phyloP scores from a whole-genome alignment of 306 rosid species.

The Mimosa pudica region DNA sequence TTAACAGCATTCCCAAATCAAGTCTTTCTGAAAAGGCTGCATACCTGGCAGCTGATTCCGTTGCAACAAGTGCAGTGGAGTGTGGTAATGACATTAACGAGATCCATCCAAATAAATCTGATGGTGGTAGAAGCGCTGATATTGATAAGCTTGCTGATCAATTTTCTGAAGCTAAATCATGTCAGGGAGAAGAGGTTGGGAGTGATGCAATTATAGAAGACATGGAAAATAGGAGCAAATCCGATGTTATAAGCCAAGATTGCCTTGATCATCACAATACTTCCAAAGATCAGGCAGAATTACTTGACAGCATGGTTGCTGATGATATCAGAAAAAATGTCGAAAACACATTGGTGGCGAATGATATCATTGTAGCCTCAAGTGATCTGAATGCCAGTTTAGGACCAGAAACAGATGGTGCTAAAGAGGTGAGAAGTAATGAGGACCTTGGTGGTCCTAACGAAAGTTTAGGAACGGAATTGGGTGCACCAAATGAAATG shows the following conservation, averaged over 20 bases:
- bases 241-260: constrained; percentile 31
- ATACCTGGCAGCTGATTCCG: neutral
- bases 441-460: constrained; percentile 37
- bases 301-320: constrained; percentile 33
- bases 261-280: constrained; percentile 37
- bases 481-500: constrained; percentile 29
- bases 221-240: constrained; percentile 24
- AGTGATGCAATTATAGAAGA: constrained; percentile 31
- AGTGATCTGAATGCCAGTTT: constrained; percentile 33
- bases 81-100: constrained; percentile 31
- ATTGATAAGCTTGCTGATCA: constrained; percentile 40
- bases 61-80: constrained; percentile 34
- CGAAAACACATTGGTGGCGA: constrained; percentile 33
- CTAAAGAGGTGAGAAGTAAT: constrained; percentile 24
- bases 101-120: constrained; percentile 40
- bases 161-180: constrained; percentile 29
- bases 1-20: constrained; percentile 28
- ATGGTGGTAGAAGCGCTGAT: constrained; percentile 3
- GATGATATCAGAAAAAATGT: constrained; percentile 32
- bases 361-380: constrained; percentile 6
- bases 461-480: constrained; percentile 37
- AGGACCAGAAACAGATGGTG: constrained; percentile 39
- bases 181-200: constrained; percentile 40
- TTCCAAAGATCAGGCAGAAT: constrained; percentile 38
- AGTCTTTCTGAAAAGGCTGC: constrained; percentile 35